A percentile compares a stretch with the other conserved stretches of the same genome.
These are phyloP conservation scores for Ceratocystis cacaofunesta DNA, from an alignment of 2,329 filamentous ascomycete species.

Conservation along the genomic window DNA sequence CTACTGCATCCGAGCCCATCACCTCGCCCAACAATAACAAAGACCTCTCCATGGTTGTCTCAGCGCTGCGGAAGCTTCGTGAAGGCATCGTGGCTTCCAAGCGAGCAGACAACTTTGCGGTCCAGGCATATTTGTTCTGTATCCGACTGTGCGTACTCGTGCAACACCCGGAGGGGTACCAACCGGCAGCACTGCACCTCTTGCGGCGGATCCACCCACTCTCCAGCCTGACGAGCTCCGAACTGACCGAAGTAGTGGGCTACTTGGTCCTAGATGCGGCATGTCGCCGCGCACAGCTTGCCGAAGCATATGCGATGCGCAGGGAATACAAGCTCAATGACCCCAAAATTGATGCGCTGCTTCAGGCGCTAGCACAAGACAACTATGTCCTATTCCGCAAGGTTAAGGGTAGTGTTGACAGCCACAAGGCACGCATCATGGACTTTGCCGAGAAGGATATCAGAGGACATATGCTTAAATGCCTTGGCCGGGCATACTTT, in stretches of 20 bases:
- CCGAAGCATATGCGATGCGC: constrained; percentile 55
- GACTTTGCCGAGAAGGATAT: constrained; percentile 67
- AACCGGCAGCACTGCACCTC: constrained; percentile 70
- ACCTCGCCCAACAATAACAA: constrained; percentile 28
- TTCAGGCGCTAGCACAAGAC: constrained; percentile 60
- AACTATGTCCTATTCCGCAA: constrained; percentile 71
- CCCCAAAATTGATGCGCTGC: constrained; percentile 49
- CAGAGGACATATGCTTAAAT: constrained; percentile 65
- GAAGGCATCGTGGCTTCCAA: constrained; percentile 74
- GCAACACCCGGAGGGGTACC: constrained; percentile 74
- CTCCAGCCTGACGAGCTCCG: constrained; percentile 53
- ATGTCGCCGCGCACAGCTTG: constrained; percentile 63
- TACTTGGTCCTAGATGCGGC: constrained; percentile 81
- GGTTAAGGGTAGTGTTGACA: constrained; percentile 57
- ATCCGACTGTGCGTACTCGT: constrained; percentile 71
- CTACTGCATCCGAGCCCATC: neutral
- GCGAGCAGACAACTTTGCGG: constrained; percentile 64
- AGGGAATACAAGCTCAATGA: constrained; percentile 48
- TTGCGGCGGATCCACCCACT: constrained; percentile 54
- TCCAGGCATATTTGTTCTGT: constrained; percentile 83
- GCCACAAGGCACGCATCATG: constrained; percentile 64
- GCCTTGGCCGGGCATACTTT: constrained; percentile 70
- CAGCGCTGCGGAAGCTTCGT: constrained; percentile 78
- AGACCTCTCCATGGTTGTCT: constrained; percentile 57
- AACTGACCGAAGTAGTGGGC: constrained; percentile 62